Percentiles rank a stretch among this genome's conserved stretches.
Evolutionary conservation across 805 yeast species (phyloP).

Genomic region (Nakazawaea sp.): DNA sequence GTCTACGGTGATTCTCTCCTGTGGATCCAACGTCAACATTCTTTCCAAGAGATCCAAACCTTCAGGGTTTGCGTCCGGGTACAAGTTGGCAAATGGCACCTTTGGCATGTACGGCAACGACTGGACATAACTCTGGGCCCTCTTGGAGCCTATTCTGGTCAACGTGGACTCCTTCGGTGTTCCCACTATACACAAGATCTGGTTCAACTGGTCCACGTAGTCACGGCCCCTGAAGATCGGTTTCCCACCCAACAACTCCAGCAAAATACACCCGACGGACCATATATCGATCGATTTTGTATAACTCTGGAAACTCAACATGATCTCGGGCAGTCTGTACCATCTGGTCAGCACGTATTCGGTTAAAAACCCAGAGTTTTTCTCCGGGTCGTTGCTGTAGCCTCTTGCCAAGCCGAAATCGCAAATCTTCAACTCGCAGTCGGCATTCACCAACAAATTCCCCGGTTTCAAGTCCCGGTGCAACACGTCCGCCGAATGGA

Average conservation of each 20-base stretch:
- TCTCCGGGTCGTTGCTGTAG: constrained; percentile 72
- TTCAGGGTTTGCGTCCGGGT: constrained; percentile 80
- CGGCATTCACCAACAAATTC: constrained; percentile 86
- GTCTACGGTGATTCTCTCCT: constrained; percentile 75
- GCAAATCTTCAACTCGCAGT: constrained; percentile 92
- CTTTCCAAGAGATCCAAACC: constrained; percentile 76
- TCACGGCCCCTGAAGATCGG: constrained; percentile 95
- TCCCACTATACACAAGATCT: constrained; percentile 83
- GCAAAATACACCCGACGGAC: constrained; percentile 97
- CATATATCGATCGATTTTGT: constrained; percentile 96
- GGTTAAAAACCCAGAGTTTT: constrained; percentile 89
- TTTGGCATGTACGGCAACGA: constrained; percentile 78
- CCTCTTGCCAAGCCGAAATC: constrained; percentile 97
- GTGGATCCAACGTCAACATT: constrained; percentile 86
- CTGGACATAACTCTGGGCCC: constrained; percentile 90
- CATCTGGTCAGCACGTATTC: constrained; percentile 98
- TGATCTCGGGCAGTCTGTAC: constrained; percentile 98
- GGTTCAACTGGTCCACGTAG: constrained; percentile 90
- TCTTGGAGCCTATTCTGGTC: constrained; percentile 67
- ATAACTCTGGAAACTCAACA: constrained; percentile 89
- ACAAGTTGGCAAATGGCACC: constrained; percentile 62
- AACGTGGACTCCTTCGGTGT: constrained; percentile 77
- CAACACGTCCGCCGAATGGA: constrained; percentile 91
- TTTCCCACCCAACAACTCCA: constrained; percentile 84
- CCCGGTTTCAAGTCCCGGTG: constrained; percentile 97